Base-by-base conservation (phyloP, 768 basidiomycete species). In the Butyriboletus loyo region DNA sequence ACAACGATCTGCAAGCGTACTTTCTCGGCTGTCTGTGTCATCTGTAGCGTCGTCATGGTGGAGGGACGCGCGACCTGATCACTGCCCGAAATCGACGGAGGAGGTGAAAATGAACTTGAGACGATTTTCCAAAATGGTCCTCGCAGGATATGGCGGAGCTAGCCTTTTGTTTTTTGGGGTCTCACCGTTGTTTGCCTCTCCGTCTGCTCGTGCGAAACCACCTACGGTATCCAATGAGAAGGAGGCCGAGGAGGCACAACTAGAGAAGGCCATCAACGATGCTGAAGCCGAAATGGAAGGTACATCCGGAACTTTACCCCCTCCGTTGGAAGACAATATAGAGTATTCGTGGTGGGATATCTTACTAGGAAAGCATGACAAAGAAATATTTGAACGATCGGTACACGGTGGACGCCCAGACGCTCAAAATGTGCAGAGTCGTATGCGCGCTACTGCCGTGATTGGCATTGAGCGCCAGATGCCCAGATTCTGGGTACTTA, bases 401-500 rank as follows among this genome's bases (percentile, higher is more conserved):
- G 80, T 69, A 7, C 70, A 68, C 14, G 57, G 50, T 36, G 64
- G 56, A 39, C 42, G 27, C 24, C 45, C 59, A 15, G 55, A 56
- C 30, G 41, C 62, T 37, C 50, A 47, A 35, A 60, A 68, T 22
- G 47, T 66, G 41, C 64, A 59, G 42, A 72, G 68, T 27, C 77
- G 74, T 50, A 73, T 80, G 71, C 77, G 77, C 50, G 73, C 80
- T 8, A 82, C 80, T 6, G 85, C 85, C 8, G 81, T 84, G 31
- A 76, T 86, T 22, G 86, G 87, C 14, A 73, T 77, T 42, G 84
- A 86, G 57, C 78, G 81, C 54, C 75, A 84, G 55, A 87, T 90
- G 84, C 90, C 91, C 3, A 77, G 88, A 32, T 92, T 86, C 65
- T 92, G 91, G 89, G 85, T 92, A 4, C 75, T 93, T 19, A 91